Conservation (phyloP, 2,329 filamentous ascomycete species). For the Eutypella sp. region DNA sequence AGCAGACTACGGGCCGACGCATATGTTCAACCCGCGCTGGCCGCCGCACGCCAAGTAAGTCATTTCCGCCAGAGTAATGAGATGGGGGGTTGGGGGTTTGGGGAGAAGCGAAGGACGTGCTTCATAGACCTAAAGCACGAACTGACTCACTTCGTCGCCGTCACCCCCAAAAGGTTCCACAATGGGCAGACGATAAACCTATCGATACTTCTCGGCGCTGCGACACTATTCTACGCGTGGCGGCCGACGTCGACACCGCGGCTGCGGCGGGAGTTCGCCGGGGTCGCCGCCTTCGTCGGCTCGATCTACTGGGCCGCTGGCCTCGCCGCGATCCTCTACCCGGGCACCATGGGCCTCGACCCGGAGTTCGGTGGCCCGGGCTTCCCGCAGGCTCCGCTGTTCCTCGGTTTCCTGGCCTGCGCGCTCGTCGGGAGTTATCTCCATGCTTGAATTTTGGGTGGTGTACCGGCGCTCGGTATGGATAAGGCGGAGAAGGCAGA, state of each 20-base stretch:
- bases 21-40: slow-evolving; percentile 40
- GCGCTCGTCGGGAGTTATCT: slow-evolving; percentile 17
- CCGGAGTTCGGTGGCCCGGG: slow-evolving; percentile 39
- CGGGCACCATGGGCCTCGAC: slow-evolving; percentile 35
- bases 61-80: no score
- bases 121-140: not conserved
- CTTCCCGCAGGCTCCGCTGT: slow-evolving; percentile 34
- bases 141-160: slow-evolving; percentile 4
- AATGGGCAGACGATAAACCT: slow-evolving; percentile 37
- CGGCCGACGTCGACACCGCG: slow-evolving; percentile 17
- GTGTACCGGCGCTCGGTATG: not conserved
- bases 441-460: slow-evolving; percentile 2
- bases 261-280: slow-evolving; percentile 26
- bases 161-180: slow-evolving; percentile 28
- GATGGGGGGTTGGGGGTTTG: no score
- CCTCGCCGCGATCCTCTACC: slow-evolving; percentile 31
- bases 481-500: no score
- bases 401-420: slow-evolving; percentile 21
- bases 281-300: slow-evolving; percentile 30
- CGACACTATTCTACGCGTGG: slow-evolving; percentile 37
- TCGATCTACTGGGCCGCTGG: slow-evolving; percentile 39
- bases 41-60: slow-evolving; percentile 41
- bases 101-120: no score
- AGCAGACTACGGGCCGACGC: slow-evolving; percentile 36
- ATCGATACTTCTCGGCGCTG: slow-evolving; percentile 32